These are phyloP conservation scores for Candida peoriensis DNA, from an alignment of 805 yeast genomes.

Conservation along the genomic window DNA sequence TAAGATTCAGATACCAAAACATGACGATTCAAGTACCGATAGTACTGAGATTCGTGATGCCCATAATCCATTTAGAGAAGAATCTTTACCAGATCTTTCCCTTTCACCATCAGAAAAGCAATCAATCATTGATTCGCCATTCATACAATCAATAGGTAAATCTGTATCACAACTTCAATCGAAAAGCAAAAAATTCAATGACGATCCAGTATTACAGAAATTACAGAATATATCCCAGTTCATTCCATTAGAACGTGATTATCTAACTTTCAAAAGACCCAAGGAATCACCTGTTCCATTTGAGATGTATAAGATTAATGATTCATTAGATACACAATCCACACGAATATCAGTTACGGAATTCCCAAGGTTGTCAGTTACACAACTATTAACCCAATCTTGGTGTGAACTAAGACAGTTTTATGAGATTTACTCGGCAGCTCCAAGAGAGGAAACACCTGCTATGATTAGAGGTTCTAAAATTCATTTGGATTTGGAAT, in stretches of 20 bases:
- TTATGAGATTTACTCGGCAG: slow-evolving; percentile 47
- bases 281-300: slow-evolving; percentile 14
- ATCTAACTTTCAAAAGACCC: neutral
- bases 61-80: too few relatives aligned
- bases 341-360: slow-evolving; percentile 2
- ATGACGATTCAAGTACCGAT: too few relatives aligned
- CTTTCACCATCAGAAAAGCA: too few relatives aligned
- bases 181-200: too few relatives aligned
- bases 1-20: too few relatives aligned
- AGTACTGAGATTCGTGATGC: too few relatives aligned
- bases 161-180: too few relatives aligned
- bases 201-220: too few relatives aligned
- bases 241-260: slow-evolving; percentile 2
- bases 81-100: too few relatives aligned
- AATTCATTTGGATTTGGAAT: slow-evolving; percentile 45
- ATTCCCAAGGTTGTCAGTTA: slow-evolving; percentile 47
- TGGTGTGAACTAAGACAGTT: slow-evolving; percentile 68
- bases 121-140: too few relatives aligned
- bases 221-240: neutral
- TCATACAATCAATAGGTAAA: too few relatives aligned
- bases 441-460: slow-evolving; percentile 28
- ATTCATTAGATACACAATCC: neutral
- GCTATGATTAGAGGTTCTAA: slow-evolving; percentile 43
- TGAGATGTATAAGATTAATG: slow-evolving; percentile 8
- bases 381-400: slow-evolving; percentile 48